Percentiles rank a stretch among this genome's conserved stretches.
Evolutionary conservation across 192 early-diverging fungal species (phyloP).

Genomic region (Cetraspora pellucida): DNA sequence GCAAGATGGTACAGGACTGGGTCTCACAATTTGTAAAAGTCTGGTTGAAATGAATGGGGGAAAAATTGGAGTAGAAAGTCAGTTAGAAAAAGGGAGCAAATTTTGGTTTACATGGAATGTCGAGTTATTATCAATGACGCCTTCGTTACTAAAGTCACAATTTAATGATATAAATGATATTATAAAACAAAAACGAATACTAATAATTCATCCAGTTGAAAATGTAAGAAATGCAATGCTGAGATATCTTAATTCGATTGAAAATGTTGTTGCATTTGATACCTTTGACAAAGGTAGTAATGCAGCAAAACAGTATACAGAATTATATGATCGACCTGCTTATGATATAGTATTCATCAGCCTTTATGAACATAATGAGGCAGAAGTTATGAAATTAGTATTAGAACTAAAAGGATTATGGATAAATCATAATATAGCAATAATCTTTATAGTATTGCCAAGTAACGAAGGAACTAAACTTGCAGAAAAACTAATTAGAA

Average conservation of each 20-base stretch:
- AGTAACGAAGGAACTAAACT: too few relatives aligned
- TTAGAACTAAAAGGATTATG: too few relatives aligned
- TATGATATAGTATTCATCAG: too few relatives aligned
- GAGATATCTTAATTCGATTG: neutral
- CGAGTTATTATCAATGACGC: too few relatives aligned
- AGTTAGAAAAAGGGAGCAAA: constrained; percentile 61
- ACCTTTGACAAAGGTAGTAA: constrained; percentile 34
- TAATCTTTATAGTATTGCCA: too few relatives aligned
- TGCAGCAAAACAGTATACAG: constrained; percentile 17
- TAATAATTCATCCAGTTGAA: too few relatives aligned
- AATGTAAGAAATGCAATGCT: neutral
- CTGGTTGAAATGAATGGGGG: constrained; percentile 74
- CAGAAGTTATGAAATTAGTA: too few relatives aligned
- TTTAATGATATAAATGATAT: constrained; percentile 14
- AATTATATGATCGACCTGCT: too few relatives aligned
- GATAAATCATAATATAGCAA: too few relatives aligned
- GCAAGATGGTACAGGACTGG: constrained; percentile 79
- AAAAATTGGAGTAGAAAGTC: constrained; percentile 65
- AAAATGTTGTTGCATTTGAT: constrained; percentile 34
- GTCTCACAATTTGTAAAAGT: constrained; percentile 69
- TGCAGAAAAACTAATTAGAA: too few relatives aligned
- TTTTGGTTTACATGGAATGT: too few relatives aligned
- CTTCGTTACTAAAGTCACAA: constrained; percentile 19
- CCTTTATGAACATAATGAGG: too few relatives aligned
- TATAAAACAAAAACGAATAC: constrained; percentile 25